Percentiles rank a stretch among this genome's conserved stretches.
Evolutionary conservation across 306 rosid species (phyloP).

Genomic region (Gynostemma pentaphyllum): DNA sequence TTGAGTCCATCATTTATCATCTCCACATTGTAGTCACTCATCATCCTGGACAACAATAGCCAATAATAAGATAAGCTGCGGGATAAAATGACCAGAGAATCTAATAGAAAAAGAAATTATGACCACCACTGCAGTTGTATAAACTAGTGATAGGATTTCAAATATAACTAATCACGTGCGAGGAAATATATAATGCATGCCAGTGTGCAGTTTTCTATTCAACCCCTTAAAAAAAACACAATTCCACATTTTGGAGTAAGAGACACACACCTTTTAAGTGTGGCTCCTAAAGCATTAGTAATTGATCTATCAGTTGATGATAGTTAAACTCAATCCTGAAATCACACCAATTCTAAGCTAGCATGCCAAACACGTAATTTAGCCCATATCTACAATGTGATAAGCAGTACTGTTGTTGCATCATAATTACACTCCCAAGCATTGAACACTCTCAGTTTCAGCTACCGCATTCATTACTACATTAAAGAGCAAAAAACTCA

Average conservation of each 20-base stretch:
- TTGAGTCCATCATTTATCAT: conserved; percentile 86
- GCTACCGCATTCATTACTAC: not conserved
- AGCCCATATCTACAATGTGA: not conserved
- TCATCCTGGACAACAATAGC: conserved; percentile 66
- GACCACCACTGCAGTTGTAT: not conserved
- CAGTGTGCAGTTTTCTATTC: not conserved
- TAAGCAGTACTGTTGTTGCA: not conserved
- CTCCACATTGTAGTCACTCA: conserved; percentile 98
- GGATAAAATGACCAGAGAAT: not conserved
- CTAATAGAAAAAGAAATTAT: not conserved
- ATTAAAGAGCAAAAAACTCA: not conserved
- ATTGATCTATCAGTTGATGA: not conserved
- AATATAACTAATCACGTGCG: not conserved
- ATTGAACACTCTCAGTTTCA: not conserved
- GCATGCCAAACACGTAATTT: not conserved
- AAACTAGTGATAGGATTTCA: not conserved
- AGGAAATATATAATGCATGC: not conserved
- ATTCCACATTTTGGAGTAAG: not conserved
- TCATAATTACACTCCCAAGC: not conserved
- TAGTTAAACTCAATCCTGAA: not conserved
- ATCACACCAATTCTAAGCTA: not conserved
- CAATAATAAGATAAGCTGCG: conserved; percentile 13
- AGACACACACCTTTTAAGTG: not conserved
- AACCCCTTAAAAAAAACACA: not conserved
- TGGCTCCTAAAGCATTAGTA: not conserved